Evolutionary conservation across 2,329 filamentous ascomycete species (phyloP), one percentile per base, ranked within the genome.

Genomic region (Exserohilum turcica): DNA sequence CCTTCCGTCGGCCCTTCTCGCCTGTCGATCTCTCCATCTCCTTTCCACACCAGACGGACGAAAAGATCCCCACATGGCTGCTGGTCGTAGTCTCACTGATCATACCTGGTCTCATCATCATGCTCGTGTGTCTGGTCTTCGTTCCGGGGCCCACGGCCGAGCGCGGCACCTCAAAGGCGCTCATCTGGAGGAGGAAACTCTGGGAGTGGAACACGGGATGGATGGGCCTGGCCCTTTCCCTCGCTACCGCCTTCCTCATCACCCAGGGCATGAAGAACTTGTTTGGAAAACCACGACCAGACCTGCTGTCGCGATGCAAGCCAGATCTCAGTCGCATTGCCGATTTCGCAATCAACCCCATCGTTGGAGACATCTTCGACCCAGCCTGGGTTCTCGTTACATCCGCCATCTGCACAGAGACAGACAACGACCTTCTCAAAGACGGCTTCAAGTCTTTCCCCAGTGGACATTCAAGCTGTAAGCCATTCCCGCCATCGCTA

Each of bases 131-230:
- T 35, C 74, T 95, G 13, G 54, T 84, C 8, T 75, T 93, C 61
- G 85, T 94, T 0, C 91, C 91, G 1, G 90, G 89, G 3, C 82
- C 84, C 5, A 87, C 86, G 1, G 86, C 88, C 0, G 82, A 84
- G 13, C 79, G 79, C 36, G 80, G 82, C 16, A 86, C 87, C 0
- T 85, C 89, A 1, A 82, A 81, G 59, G 74, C 81, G 3, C 76
- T 90, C 48, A 80, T 92, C 38, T 92, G 90, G 86, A 85, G 84
- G 70, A 84, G 90, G 60, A 96, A 94, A 76, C 73, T 96, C 1
- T 97, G 93, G 92, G 92, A 97, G 74, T 86, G 90, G 72, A 91
- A 97, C 70, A 86, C 86, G 2, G 92, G 90, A 53, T 91, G 88
- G 85, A 85, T 96, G 66, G 92, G 92, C 0, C 81, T 96, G 2